Conservation (phyloP, 2,329 filamentous ascomycete species). For the Zopfia rhizophila region DNA sequence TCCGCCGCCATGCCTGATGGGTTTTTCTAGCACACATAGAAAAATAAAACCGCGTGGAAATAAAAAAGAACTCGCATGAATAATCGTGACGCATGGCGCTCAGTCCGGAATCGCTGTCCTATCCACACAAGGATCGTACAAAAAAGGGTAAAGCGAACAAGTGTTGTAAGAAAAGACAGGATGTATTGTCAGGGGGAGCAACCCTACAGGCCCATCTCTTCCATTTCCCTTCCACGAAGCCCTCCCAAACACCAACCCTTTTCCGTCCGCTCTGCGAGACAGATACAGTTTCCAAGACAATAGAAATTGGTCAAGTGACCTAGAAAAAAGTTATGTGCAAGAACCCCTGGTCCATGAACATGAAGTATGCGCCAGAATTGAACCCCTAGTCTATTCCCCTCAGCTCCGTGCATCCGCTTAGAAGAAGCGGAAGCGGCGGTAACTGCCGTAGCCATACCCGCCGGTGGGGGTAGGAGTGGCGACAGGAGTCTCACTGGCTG, state of each 20-base stretch:
- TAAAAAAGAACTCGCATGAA: too few relatives aligned
- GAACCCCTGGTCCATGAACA: constrained; percentile 15
- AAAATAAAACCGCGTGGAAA: too few relatives aligned
- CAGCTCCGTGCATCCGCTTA: constrained; percentile 26
- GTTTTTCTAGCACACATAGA: constrained; percentile 11
- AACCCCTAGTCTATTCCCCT: too few relatives aligned
- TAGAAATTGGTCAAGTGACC: constrained; percentile 8
- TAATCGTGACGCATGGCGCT: constrained; percentile 22
- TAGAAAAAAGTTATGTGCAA: constrained; percentile 14
- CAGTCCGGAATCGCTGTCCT: constrained; percentile 3
- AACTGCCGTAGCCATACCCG: constrained; percentile 24
- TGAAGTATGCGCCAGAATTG: constrained; percentile 26
- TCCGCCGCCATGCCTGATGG: constrained; percentile 25
- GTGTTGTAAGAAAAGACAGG: constrained; percentile 25
- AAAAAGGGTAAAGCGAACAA: constrained; percentile 1
- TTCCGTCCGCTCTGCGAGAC: neutral
- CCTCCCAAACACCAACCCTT: neutral
- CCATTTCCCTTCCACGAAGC: constrained; percentile 24
- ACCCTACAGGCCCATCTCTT: constrained; percentile 20
- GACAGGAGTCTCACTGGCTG: constrained; percentile 4
- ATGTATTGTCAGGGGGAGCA: constrained; percentile 33
- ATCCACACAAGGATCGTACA: neutral
- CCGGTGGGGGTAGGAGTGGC: too few relatives aligned
- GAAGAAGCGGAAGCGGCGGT: constrained; percentile 25
- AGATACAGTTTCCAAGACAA: constrained; percentile 6